phyloP scores from a whole-genome alignment of 257 asterid genomes.

The Phtheirospermum japonicum region DNA sequence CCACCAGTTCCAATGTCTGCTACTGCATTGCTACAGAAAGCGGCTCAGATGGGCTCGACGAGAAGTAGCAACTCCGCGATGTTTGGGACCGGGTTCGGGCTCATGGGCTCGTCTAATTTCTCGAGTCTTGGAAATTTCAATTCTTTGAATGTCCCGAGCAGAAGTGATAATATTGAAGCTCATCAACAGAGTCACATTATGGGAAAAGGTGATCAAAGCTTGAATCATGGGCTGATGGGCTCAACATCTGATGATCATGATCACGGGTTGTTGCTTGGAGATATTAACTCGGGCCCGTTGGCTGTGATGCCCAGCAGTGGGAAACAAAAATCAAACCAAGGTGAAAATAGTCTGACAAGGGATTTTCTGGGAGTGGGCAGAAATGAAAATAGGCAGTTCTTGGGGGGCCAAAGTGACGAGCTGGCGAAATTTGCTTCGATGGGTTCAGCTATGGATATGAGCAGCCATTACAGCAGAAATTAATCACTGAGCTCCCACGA shows the following conservation, averaged over 20 bases:
- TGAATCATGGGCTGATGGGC: constrained; percentile 30
- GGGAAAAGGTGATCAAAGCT: constrained; percentile 11
- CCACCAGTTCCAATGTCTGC: constrained; percentile 67
- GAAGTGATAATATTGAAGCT: background rate
- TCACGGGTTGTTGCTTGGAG: background rate
- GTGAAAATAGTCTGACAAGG: constrained; percentile 53
- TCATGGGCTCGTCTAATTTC: constrained; percentile 41
- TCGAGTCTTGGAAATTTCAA: constrained; percentile 34
- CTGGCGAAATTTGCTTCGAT: constrained; percentile 50
- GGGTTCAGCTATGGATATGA: too few relatives aligned
- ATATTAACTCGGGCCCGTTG: constrained; percentile 9
- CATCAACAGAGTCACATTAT: background rate
- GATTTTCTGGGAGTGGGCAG: constrained; percentile 82
- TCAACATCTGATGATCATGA: background rate
- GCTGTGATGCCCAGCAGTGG: constrained; percentile 8
- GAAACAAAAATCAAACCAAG: constrained; percentile 27
- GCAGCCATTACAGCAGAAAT: constrained; percentile 41
- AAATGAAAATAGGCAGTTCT: constrained; percentile 37
- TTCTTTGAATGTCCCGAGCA: constrained; percentile 25
- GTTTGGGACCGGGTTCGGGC: constrained; percentile 49
- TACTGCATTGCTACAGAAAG: constrained; percentile 74
- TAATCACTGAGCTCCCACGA: too few relatives aligned
- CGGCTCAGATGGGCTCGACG: constrained; percentile 89
- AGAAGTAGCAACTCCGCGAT: constrained; percentile 38
- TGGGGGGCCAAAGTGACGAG: constrained; percentile 46